Conservation (phyloP, 495 filamentous ascomycete genomes). For the Penicillium daleae region DNA sequence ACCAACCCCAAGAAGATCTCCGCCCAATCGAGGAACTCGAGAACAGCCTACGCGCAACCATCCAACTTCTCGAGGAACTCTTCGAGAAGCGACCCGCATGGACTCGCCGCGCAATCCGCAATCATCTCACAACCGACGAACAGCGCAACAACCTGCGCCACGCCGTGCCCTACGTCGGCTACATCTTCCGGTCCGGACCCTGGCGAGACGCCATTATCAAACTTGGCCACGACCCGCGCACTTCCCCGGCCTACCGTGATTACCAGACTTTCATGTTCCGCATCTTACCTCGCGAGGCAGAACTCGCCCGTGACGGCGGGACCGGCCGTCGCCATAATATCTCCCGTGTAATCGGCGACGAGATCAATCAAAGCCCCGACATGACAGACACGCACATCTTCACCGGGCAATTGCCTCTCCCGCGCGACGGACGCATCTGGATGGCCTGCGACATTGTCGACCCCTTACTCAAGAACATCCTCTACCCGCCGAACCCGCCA, state of each 20-base stretch:
- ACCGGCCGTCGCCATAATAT: slow-evolving; percentile 54
- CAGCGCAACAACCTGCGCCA: slow-evolving; percentile 61
- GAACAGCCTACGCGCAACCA: slow-evolving; percentile 56
- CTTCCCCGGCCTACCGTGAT: slow-evolving; percentile 68
- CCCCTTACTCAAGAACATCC: slow-evolving; percentile 38
- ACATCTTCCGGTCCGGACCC: slow-evolving; percentile 86
- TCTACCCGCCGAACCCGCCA: slow-evolving; percentile 29
- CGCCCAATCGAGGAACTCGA: slow-evolving; percentile 50
- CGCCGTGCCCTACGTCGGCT: slow-evolving; percentile 76
- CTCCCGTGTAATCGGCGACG: slow-evolving; percentile 23
- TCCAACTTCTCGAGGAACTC: slow-evolving; percentile 60
- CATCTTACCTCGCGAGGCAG: slow-evolving; percentile 69
- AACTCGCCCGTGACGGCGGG: slow-evolving; percentile 79
- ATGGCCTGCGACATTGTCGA: slow-evolving; percentile 92
- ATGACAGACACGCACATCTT: slow-evolving; percentile 69
- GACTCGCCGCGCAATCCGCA: slow-evolving; percentile 79
- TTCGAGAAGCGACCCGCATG: slow-evolving; percentile 80
- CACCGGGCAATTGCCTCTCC: slow-evolving; percentile 66
- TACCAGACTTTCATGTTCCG: slow-evolving; percentile 91
- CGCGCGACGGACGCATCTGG: slow-evolving; percentile 81
- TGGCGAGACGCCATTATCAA: slow-evolving; percentile 86
- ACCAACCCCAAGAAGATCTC: slow-evolving; percentile 52
- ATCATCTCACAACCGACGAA: slow-evolving; percentile 54
- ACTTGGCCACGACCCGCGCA: slow-evolving; percentile 84
- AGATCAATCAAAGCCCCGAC: slow-evolving; percentile 17